Percentiles rank a stretch among this genome's conserved stretches.
Conservation (phyloP, 1,284 basidiomycete species). For the Chondrostereum purpureum region DNA sequence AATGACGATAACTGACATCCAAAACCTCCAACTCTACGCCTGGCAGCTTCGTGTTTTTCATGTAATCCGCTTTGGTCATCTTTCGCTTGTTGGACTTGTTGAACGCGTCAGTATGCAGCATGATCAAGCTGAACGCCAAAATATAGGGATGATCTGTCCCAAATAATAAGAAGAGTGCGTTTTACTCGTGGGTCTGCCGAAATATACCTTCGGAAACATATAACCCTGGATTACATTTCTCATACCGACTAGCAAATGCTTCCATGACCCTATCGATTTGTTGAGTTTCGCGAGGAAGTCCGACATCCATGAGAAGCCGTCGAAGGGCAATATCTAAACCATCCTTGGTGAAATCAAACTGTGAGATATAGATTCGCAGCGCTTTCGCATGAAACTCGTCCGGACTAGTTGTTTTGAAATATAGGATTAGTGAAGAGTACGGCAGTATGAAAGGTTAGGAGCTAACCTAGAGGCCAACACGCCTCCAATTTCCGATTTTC, state of each 20-base stretch:
- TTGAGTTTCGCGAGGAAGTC: constrained; percentile 92
- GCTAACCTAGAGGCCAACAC: constrained; percentile 77
- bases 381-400: constrained; percentile 71
- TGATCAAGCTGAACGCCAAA: constrained; percentile 95
- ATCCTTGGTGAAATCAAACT: constrained; percentile 77
- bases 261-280: constrained; percentile 98
- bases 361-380: constrained; percentile 66
- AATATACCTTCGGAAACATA: constrained; percentile 68
- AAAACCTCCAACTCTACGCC: constrained; percentile 80
- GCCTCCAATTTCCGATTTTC: constrained; percentile 71
- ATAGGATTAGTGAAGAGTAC: constrained; percentile 9
- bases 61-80: constrained; percentile 92
- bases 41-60: constrained; percentile 87
- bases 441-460: background rate
- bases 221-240: constrained; percentile 77
- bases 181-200: constrained; percentile 20
- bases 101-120: constrained; percentile 98
- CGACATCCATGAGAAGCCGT: constrained; percentile 85
- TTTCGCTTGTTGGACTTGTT: constrained; percentile 97
- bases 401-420: no score
- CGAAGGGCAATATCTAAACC: constrained; percentile 92
- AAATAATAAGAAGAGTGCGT: constrained; percentile 1
- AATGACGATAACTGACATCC: constrained; percentile 66
- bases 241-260: constrained; percentile 85
- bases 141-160: constrained; percentile 88